Percentiles rank a stretch among this genome's conserved stretches.
These are phyloP conservation scores for Cladophialophora bantiana DNA, from an alignment of 2,329 filamentous ascomycete genomes.

Conservation along the genomic window DNA sequence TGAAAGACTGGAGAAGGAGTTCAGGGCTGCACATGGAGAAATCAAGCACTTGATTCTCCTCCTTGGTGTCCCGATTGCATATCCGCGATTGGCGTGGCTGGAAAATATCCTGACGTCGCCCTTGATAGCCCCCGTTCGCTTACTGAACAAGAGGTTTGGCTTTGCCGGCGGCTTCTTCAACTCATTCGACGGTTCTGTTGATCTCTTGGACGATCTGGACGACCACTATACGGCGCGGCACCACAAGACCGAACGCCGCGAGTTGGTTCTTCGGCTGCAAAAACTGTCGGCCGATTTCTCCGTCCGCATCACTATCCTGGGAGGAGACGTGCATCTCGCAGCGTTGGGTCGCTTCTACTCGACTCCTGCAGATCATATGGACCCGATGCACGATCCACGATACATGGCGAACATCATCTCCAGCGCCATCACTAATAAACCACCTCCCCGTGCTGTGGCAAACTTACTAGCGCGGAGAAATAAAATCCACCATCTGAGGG, in stretches of 20 bases:
- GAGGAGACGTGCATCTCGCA: slow-evolving; percentile 67
- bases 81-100: slow-evolving; percentile 85
- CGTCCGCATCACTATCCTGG: slow-evolving; percentile 67
- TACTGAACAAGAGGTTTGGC: slow-evolving; percentile 89
- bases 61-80: slow-evolving; percentile 74
- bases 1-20: slow-evolving; percentile 59
- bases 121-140: slow-evolving; percentile 84
- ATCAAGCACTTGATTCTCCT: slow-evolving; percentile 70
- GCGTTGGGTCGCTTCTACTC: slow-evolving; percentile 71
- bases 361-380: slow-evolving; percentile 63
- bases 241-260: slow-evolving; percentile 86
- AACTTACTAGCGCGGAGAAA: slow-evolving; percentile 68
- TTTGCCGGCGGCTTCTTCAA: slow-evolving; percentile 88
- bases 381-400: slow-evolving; percentile 64
- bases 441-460: slow-evolving; percentile 69
- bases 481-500: slow-evolving; percentile 68
- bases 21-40: slow-evolving; percentile 58
- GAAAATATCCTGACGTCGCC: slow-evolving; percentile 91
- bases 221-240: slow-evolving; percentile 86
- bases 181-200: slow-evolving; percentile 80
- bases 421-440: slow-evolving; percentile 72
- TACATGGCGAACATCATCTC: slow-evolving; percentile 71
- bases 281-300: slow-evolving; percentile 62
- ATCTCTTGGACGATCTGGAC: slow-evolving; percentile 70
- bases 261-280: slow-evolving; percentile 72